Conservation (phyloP, 495 filamentous ascomycete species). For the Neurospora hispaniola region DNA sequence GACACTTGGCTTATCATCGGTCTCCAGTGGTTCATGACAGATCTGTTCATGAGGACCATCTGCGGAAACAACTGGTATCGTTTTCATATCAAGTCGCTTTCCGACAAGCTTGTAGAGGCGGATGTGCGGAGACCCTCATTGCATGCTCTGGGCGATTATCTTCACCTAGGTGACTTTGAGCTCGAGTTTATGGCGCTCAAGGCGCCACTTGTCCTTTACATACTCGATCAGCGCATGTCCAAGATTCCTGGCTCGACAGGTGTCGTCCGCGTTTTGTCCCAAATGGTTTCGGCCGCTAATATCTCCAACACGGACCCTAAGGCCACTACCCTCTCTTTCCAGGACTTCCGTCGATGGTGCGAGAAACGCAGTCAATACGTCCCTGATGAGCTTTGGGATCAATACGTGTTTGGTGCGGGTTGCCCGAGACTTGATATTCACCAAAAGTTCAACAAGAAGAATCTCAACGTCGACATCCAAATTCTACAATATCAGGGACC, state of each 20-base stretch:
- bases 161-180: constrained; percentile 72
- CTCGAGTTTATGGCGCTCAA: constrained; percentile 87
- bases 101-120: constrained; percentile 69
- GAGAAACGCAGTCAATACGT: constrained; percentile 80
- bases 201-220: constrained; percentile 83
- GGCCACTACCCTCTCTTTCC: constrained; percentile 62
- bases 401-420: constrained; percentile 83
- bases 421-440: constrained; percentile 77
- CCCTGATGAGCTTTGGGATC: constrained; percentile 78
- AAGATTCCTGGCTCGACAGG: constrained; percentile 79
- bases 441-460: constrained; percentile 95
- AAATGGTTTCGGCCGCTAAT: constrained; percentile 70
- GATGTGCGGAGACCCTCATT: constrained; percentile 79
- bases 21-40: constrained; percentile 86
- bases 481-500: constrained; percentile 67
- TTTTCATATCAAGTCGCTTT: constrained; percentile 77
- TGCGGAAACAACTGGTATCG: constrained; percentile 92
- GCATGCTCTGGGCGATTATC: constrained; percentile 61
- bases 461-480: constrained; percentile 85
- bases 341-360: constrained; percentile 65
- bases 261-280: constrained; percentile 71
- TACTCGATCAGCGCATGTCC: constrained; percentile 77
- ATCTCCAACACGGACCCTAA: constrained; percentile 59
- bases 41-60: constrained; percentile 76
- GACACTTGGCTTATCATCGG: constrained; percentile 91